Evolutionary conservation across 2,329 filamentous ascomycete genomes (phyloP).

Genomic region (Alternaria rosae): DNA sequence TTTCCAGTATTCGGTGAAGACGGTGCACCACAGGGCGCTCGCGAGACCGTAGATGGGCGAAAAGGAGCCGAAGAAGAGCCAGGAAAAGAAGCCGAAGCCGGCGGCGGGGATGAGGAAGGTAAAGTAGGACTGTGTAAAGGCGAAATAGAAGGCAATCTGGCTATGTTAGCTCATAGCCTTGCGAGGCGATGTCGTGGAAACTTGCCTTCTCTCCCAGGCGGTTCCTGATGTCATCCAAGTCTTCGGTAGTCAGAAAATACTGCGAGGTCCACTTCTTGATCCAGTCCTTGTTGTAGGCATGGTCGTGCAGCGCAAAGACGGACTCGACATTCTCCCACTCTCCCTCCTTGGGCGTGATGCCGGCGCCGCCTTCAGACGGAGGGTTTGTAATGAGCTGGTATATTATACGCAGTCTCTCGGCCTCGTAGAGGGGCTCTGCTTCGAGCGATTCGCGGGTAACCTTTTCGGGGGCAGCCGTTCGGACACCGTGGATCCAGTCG

Average conservation of each 20-base stretch:
- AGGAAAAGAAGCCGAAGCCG: slow-evolving; percentile 76
- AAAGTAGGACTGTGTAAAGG: slow-evolving; percentile 91
- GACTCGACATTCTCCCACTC: slow-evolving; percentile 60
- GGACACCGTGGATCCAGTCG: slow-evolving; percentile 92
- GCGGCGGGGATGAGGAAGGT: slow-evolving; percentile 84
- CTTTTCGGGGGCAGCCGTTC: slow-evolving; percentile 76
- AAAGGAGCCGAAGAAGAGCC: slow-evolving; percentile 84
- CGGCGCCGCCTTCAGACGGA: slow-evolving; percentile 57
- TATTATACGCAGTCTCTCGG: slow-evolving; percentile 85
- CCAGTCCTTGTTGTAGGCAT: slow-evolving; percentile 61
- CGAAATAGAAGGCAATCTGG: slow-evolving; percentile 90
- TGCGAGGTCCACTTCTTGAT: slow-evolving; percentile 61
- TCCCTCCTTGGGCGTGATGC: slow-evolving; percentile 59
- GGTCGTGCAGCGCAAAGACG: slow-evolving; percentile 60
- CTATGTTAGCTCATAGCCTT: slow-evolving; percentile 20
- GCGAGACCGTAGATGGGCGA: slow-evolving; percentile 80
- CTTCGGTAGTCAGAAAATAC: slow-evolving; percentile 56
- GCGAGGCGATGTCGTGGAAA: neutral
- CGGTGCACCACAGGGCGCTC: slow-evolving; percentile 81
- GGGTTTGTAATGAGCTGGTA: slow-evolving; percentile 73
- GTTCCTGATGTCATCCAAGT: slow-evolving; percentile 60
- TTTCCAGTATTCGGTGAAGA: slow-evolving; percentile 97
- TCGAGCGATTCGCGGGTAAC: slow-evolving; percentile 73
- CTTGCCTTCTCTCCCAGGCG: slow-evolving; percentile 58
- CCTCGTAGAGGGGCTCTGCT: slow-evolving; percentile 80